Evolutionary conservation across 2,329 filamentous ascomycete genomes (phyloP).

Genomic region (Beauveria sp.): DNA sequence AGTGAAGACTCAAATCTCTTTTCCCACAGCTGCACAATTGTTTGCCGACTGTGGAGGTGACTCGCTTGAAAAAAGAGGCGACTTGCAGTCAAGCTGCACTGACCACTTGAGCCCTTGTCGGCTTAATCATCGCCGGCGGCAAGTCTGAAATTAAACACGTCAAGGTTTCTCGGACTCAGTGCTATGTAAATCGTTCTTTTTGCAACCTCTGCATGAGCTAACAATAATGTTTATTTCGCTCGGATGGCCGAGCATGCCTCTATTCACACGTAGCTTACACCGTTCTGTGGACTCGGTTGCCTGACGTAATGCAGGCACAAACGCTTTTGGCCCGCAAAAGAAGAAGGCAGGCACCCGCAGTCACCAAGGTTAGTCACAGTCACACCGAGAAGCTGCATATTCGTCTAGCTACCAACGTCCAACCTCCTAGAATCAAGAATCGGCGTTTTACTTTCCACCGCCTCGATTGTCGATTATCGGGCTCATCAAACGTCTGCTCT

Average conservation of each 20-base stretch:
- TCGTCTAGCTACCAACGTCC: not conserved
- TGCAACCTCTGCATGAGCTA: too few species aligned
- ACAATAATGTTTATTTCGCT: not conserved
- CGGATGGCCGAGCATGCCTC: not conserved
- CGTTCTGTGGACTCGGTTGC: not conserved
- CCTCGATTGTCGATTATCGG: not conserved
- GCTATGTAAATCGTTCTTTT: too few species aligned
- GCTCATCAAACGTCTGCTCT: not conserved
- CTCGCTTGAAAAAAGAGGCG: not conserved
- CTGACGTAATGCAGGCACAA: conserved; percentile 7
- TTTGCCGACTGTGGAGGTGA: not conserved
- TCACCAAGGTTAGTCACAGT: not conserved
- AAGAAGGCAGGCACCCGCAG: not conserved
- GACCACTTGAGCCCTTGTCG: not conserved
- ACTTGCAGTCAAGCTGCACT: not conserved
- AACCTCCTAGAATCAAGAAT: not conserved
- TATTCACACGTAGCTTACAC: not conserved
- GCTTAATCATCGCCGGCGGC: not conserved
- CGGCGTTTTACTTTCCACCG: not conserved
- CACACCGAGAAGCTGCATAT: conserved; percentile 3
- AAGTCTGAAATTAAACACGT: not conserved
- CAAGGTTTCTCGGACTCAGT: not conserved
- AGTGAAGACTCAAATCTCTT: not conserved
- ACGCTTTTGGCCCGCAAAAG: conserved; percentile 2
- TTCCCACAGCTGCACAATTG: not conserved